Base-by-base conservation (phyloP, 768 basidiomycete species). In the Hericium erinaceus region DNA sequence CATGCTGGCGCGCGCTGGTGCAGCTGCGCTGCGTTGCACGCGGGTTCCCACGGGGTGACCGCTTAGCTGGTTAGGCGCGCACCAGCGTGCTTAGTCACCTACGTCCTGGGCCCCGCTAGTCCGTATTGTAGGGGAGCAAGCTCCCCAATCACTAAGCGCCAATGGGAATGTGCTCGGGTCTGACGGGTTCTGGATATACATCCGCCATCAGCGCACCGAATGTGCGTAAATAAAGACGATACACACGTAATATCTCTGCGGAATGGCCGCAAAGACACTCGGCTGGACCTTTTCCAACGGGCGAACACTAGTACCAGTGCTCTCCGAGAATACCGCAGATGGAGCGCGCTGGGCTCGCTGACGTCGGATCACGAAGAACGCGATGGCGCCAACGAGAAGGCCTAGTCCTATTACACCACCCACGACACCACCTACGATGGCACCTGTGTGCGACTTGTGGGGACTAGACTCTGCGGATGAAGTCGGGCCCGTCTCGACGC, bases 401-500 rank as follows among this genome's bases (percentile, higher is more conserved):
- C 73, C 76, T 20, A 80, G 57, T n/a, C 67, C 73, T 22, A 79
- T 73, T 0, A 85, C 57, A 12, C 78, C 81, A 3, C 81, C 81
- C 5, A 84, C 73, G 4, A 80, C 79, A n/a, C 85, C 84, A 40
- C 84, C 85, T 0, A 79, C 81, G 44, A 86, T 84, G 20, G 80
- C 80, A 2, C 83, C 83, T 2, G 79, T 74, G 61, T 80, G 70
- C 18, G 60, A 59, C 20, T 11, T 50, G 26, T 49, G 11, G 12
- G 37, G 18, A 33, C 33, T 33, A 33, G 33, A 33, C 33, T 33
- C 33, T 10, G 33, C 33, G 9, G 33, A 33, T 33, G 33, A 33
- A 33, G 33, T 33, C 33, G 33, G 33, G 33, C 33, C 33, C 9
- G 44, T 18, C 20, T 46, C 44, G 9, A 46, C n/a, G 44, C 44